phyloP scores from a whole-genome alignment of 768 basidiomycete species.

The Panellus pusillus region DNA sequence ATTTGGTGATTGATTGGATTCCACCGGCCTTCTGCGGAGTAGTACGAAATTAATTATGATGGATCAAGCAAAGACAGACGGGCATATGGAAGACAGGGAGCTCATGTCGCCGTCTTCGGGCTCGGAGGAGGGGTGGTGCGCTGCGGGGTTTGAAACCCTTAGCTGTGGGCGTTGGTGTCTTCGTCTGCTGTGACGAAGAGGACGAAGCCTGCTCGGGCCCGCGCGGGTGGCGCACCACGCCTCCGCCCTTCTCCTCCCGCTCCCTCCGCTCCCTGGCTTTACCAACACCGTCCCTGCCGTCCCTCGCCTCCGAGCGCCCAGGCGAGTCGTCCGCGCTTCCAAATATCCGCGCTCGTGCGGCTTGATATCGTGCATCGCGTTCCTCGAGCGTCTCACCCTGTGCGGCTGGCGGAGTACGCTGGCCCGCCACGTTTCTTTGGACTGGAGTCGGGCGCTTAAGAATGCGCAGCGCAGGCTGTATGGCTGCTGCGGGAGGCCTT shows the following conservation, averaged over 20 bases:
- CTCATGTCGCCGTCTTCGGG: too few relatives aligned
- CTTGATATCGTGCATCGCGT: slow-evolving; percentile 72
- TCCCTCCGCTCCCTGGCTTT: slow-evolving; percentile 1
- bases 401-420: slow-evolving; percentile 21
- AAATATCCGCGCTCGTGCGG: slow-evolving; percentile 74
- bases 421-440: slow-evolving; percentile 25
- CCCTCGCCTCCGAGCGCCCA: neutral
- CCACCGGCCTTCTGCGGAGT: too few relatives aligned
- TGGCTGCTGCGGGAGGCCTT: slow-evolving; percentile 54
- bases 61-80: too few relatives aligned
- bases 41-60: too few relatives aligned
- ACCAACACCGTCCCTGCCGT: too few relatives aligned
- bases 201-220: slow-evolving; percentile 24
- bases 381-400: slow-evolving; percentile 50
- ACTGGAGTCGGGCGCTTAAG: slow-evolving; percentile 62
- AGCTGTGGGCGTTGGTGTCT: neutral
- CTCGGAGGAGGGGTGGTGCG: neutral
- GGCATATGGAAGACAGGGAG: too few relatives aligned
- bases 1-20: too few relatives aligned
- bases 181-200: neutral
- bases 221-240: slow-evolving; percentile 32
- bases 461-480: slow-evolving; percentile 67
- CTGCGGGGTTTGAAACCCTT: slow-evolving; percentile 8
- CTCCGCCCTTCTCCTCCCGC: neutral
- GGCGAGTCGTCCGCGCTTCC: slow-evolving; percentile 30